Base-by-base conservation (phyloP, 2,329 filamentous ascomycete species). In the Nothomitra cinnamomea region DNA sequence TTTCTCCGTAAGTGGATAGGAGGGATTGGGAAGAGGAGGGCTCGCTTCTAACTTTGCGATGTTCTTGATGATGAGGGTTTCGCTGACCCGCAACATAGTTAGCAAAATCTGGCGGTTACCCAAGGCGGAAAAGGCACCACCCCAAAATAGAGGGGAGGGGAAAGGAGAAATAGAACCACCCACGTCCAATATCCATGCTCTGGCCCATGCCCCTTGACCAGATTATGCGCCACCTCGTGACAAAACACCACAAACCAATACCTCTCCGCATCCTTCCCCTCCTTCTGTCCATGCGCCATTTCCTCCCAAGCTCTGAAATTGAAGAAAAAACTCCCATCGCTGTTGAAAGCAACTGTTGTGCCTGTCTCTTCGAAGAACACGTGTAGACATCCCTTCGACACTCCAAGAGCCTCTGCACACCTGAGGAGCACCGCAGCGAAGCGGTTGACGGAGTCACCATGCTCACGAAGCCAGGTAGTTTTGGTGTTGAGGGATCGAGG, bases 191-290 rank as follows among this genome's bases (percentile, higher is more conserved):
- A 94, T 61, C 82, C 85, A 67, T 94, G 87, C 53, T 84, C 77
- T 15, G 84, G 73, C 61, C 83, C 83, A 66, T 96, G 90, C 57
- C 80, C 76, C 38, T 70, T 69, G 7, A 95, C 87, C 53, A 98
- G 70, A 65, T 98, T 98, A 69, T 98, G 92, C 55, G 92, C 89
- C 66, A 98, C 69, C 70, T 98, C 92, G 65, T 98, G 92, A 57
- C 88, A 94, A 56, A 95, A 66, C n/a, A 92, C 88, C 58, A 95
- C 85, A 79, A 85, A 95, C 90, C 90, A 96, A 73, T 88, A 94
- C 1, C 83, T 77, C 55, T 80, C 72, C 2, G 85, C 86, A 6
- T 22, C 19, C 13, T 22, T 22, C 47, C 47, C 22, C 10, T 22
- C 19, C 2, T 25, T 25, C 2, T 25, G 17, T 17, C 38, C 13